Percentiles rank a stretch among this genome's conserved stretches.
Conservation (phyloP, 2,329 filamentous ascomycete species). For the Lithohypha guttulata region DNA sequence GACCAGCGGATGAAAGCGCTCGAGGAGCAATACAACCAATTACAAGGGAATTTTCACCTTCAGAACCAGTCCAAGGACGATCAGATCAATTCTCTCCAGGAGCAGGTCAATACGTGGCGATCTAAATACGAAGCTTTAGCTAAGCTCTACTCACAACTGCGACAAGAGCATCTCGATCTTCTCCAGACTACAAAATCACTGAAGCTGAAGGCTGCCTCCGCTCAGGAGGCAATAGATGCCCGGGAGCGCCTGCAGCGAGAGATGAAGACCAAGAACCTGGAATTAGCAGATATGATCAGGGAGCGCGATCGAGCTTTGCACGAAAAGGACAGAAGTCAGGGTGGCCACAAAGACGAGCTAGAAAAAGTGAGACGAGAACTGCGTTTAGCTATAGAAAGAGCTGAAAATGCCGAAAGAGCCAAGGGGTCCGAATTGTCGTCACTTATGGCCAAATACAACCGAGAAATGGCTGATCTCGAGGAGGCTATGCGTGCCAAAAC, state of each 20-base stretch:
- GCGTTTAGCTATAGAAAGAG: slow-evolving; percentile 79
- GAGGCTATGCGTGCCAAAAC: slow-evolving; percentile 83
- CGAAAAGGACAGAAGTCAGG: slow-evolving; percentile 78
- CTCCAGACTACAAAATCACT: slow-evolving; percentile 93
- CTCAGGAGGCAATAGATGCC: slow-evolving; percentile 89
- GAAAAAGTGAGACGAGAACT: slow-evolving; percentile 93
- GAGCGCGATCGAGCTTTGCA: slow-evolving; percentile 89
- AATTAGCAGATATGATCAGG: slow-evolving; percentile 95
- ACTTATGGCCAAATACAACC: slow-evolving; percentile 90
- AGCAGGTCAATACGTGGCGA: slow-evolving; percentile 96
- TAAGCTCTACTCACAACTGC: slow-evolving; percentile 92
- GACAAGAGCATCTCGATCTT: slow-evolving; percentile 88
- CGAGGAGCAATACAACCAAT: slow-evolving; percentile 72
- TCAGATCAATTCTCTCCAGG: slow-evolving; percentile 82
- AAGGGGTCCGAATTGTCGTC: slow-evolving; percentile 93
- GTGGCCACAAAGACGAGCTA: slow-evolving; percentile 81
- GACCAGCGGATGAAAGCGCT: slow-evolving; percentile 88
- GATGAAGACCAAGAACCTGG: slow-evolving; percentile 99
- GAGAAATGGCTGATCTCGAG: slow-evolving; percentile 93
- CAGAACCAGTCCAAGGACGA: slow-evolving; percentile 87
- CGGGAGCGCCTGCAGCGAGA: slow-evolving; percentile 93
- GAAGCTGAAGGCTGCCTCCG: slow-evolving; percentile 91
- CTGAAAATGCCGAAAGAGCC: slow-evolving; percentile 80
- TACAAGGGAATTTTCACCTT: slow-evolving; percentile 73
- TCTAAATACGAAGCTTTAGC: slow-evolving; percentile 94